Percentiles rank a stretch among this genome's conserved stretches.
Evolutionary conservation across 73 alveolate genomes (phyloP).

Genomic region (Breviolum minutum): DNA sequence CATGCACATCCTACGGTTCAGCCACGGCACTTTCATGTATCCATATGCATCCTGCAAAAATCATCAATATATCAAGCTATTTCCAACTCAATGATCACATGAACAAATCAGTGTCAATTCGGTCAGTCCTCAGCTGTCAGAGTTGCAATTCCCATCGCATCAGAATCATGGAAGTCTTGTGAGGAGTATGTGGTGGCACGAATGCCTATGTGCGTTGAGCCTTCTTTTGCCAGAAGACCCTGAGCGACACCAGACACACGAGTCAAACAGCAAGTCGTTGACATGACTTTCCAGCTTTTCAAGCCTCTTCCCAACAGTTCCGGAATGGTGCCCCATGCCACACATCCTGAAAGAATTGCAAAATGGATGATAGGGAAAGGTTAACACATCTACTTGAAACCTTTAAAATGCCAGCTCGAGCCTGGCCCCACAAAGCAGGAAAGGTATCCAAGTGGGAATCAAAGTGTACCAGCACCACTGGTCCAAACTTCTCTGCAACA

Average conservation of each 20-base stretch:
- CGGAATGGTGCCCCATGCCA: conserved; percentile 95
- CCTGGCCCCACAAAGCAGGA: conserved; percentile 60
- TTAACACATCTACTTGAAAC: not conserved
- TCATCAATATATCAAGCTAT: not conserved
- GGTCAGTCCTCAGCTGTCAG: conserved; percentile 63
- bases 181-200: conserved; percentile 89
- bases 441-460: conserved; percentile 90
- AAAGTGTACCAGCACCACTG: conserved; percentile 72
- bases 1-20: conserved; percentile 65
- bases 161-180: conserved; percentile 77
- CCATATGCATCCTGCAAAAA: too few relatives aligned
- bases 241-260: not conserved
- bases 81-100: not conserved
- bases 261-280: not conserved
- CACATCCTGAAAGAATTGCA: conserved; percentile 32
- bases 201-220: conserved; percentile 84
- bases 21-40: not conserved
- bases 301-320: conserved; percentile 87
- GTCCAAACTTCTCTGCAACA: conserved; percentile 71
- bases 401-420: not conserved
- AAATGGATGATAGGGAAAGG: too few relatives aligned
- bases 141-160: conserved; percentile 82
- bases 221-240: conserved; percentile 82
- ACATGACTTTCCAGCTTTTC: not conserved
- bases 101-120: not conserved